Evolutionary conservation across 306 rosid species (phyloP).

Genomic region (Sophora flavescens): DNA sequence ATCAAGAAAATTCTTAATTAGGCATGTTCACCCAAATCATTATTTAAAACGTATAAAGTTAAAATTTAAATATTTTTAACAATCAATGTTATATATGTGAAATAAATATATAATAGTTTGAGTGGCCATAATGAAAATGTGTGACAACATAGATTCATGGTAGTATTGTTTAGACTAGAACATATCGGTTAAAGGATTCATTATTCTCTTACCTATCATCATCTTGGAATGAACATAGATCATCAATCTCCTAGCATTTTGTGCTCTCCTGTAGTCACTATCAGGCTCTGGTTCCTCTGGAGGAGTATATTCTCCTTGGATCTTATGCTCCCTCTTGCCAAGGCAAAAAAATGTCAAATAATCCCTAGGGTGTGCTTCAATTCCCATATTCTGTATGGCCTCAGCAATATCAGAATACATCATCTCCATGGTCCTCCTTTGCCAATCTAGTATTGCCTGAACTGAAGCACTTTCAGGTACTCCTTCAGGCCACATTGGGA

Average conservation of each 20-base stretch:
- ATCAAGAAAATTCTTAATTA: too few relatives aligned
- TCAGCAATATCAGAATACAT: conserved; percentile 73
- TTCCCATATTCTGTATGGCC: conserved; percentile 58
- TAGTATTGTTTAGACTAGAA: not conserved
- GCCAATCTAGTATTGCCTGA: conserved; percentile 91
- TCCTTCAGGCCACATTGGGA: conserved; percentile 97
- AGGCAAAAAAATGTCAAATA: conserved; percentile 86
- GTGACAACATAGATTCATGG: not conserved
- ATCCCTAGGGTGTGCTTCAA: conserved; percentile 59
- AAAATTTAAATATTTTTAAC: too few relatives aligned
- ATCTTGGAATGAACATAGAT: conserved; percentile 91
- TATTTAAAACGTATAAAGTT: too few relatives aligned
- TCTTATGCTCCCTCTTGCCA: conserved; percentile 64
- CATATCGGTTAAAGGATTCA: not conserved
- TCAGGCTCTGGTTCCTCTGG: conserved; percentile 60
- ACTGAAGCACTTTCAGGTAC: conserved; percentile 78
- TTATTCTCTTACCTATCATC: conserved; percentile 77
- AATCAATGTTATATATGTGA: not conserved
- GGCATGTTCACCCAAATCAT: too few relatives aligned
- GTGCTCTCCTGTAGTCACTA: conserved; percentile 68
- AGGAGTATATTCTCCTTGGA: conserved; percentile 58
- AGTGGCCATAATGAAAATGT: not conserved
- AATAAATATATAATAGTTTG: too few relatives aligned
- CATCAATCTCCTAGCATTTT: conserved; percentile 76
- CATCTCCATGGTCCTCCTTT: conserved; percentile 83